These are phyloP conservation scores for Pestalotiopsis sp. DNA, from an alignment of 2,329 filamentous ascomycete genomes.

Conservation along the genomic window DNA sequence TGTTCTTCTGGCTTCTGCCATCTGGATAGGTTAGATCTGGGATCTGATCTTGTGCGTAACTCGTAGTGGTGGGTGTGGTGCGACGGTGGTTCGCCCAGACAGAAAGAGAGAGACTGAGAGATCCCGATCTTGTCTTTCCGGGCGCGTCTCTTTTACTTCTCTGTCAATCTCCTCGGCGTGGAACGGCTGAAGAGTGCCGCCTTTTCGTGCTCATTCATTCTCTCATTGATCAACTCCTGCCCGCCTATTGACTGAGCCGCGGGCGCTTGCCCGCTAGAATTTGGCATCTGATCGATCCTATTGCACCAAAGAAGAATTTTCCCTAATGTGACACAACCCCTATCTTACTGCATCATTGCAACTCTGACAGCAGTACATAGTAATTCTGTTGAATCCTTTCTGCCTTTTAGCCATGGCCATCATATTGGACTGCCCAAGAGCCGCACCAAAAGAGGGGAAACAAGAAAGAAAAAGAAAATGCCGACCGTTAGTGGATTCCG, in stretches of 20 bases:
- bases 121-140: not conserved
- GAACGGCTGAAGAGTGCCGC: too few relatives aligned
- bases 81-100: not conserved
- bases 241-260: not conserved
- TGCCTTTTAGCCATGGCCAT: not conserved
- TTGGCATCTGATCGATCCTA: too few relatives aligned
- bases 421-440: not conserved
- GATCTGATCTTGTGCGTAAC: too few relatives aligned
- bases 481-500: not conserved
- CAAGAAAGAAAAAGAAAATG: not conserved
- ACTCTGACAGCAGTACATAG: not conserved
- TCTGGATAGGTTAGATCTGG: not conserved
- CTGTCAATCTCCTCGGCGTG: not conserved
- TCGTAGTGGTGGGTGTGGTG: not conserved
- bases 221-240: not conserved
- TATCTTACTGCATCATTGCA: not conserved
- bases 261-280: too few relatives aligned
- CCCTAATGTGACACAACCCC: not conserved
- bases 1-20: not conserved
- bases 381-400: not conserved
- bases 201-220: not conserved
- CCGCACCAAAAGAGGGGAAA: not conserved
- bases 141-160: not conserved
- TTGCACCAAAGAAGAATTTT: not conserved
- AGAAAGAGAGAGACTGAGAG: not conserved